phyloP scores from a whole-genome alignment of 2,329 filamentous ascomycete species.

The Monosporascus sp. region DNA sequence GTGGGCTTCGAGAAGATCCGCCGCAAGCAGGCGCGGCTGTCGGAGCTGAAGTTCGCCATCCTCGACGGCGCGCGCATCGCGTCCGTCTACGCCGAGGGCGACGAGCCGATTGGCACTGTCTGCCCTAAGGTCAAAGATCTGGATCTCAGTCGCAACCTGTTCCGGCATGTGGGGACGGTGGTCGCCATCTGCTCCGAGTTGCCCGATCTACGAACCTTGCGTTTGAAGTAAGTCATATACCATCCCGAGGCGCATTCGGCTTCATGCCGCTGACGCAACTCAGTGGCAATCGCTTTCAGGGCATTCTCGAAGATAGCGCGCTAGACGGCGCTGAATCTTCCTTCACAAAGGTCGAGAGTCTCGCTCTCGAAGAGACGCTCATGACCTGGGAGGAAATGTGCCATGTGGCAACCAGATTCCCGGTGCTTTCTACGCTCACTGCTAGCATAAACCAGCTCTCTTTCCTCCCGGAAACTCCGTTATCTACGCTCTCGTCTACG shows the following conservation, averaged over 20 bases:
- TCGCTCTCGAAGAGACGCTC: slow-evolving; percentile 63
- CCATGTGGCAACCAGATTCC: slow-evolving; percentile 48
- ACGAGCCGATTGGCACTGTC: slow-evolving; percentile 38
- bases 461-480: slow-evolving; percentile 38
- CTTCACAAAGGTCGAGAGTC: slow-evolving; percentile 49
- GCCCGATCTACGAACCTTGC: slow-evolving; percentile 58
- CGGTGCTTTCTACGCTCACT: slow-evolving; percentile 42
- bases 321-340: slow-evolving; percentile 29
- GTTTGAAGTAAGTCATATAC: slow-evolving; percentile 57
- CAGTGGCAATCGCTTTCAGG: slow-evolving; percentile 69
- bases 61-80: slow-evolving; percentile 69
- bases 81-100: slow-evolving; percentile 27
- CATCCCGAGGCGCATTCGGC: background rate
- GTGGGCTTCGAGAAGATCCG: slow-evolving; percentile 93
- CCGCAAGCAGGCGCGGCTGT: slow-evolving; percentile 68
- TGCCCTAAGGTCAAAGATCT: slow-evolving; percentile 69
- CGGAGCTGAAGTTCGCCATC: slow-evolving; percentile 74
- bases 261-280: slow-evolving; percentile 4
- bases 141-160: slow-evolving; percentile 79
- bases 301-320: slow-evolving; percentile 36
- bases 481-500: slow-evolving; percentile 38
- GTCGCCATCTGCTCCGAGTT: slow-evolving; percentile 67
- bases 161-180: slow-evolving; percentile 62
- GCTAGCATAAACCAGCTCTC: slow-evolving; percentile 55
- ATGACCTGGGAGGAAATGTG: slow-evolving; percentile 61